Evolutionary conservation across 306 rosid genomes (phyloP).

Genomic region (Vicia villosa): DNA sequence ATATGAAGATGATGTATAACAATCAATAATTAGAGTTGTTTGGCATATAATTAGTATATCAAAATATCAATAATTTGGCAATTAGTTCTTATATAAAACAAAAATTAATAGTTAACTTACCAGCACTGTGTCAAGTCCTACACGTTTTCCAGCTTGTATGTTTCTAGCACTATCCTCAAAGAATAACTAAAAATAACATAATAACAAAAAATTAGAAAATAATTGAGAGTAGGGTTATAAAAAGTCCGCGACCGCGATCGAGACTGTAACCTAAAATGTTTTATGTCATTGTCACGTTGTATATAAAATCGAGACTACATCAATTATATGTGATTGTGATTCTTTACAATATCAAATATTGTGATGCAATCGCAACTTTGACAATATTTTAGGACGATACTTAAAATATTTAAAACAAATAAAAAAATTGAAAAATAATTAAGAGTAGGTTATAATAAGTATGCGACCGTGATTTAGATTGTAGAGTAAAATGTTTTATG

Average conservation of each 20-base stretch:
- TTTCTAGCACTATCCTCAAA: slow-evolving; percentile 94
- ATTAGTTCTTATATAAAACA: slow-evolving; percentile 23
- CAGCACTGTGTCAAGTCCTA: slow-evolving; percentile 86
- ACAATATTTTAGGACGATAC: background rate
- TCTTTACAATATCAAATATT: background rate
- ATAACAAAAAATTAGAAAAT: background rate
- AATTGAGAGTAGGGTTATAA: background rate
- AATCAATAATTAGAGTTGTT: slow-evolving; percentile 28
- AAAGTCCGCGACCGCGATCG: background rate
- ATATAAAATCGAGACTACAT: background rate
- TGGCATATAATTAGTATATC: background rate
- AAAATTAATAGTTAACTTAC: slow-evolving; percentile 50
- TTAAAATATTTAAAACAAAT: no score
- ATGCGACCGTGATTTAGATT: no score
- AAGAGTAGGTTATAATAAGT: no score
- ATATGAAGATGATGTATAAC: background rate
- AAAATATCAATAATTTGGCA: slow-evolving; percentile 20
- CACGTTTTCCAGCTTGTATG: slow-evolving; percentile 84
- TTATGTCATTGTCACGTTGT: background rate
- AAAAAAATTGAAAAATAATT: no score
- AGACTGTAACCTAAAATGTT: background rate
- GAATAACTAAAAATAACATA: slow-evolving; percentile 63
- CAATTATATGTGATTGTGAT: background rate
- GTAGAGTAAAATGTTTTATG: no score
- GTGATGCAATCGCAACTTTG: background rate